Base-by-base conservation (phyloP, 305 asterid species). In the Fraxinus baroniana region DNA sequence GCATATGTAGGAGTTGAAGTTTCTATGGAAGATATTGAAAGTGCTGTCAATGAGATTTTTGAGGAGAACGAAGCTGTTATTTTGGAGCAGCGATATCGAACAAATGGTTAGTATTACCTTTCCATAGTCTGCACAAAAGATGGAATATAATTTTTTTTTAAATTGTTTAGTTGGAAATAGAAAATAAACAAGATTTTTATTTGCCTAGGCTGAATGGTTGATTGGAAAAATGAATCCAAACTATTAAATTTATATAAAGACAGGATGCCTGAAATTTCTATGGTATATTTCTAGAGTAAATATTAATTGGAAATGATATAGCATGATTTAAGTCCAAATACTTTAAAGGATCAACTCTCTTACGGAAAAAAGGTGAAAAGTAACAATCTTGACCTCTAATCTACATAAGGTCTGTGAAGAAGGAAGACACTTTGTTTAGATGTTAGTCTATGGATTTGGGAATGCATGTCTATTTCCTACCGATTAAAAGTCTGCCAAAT, bases 81-180 rank as follows among this genome's bases (percentile, higher is more conserved):
- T 79, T 10, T 92, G 83, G 98, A 93, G 91, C 94, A 92, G 89
- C 95, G 98, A 3, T 94, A 95, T 84, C 90, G 97, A 18, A 93
- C 93, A 76, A 92, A 91, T 85, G 98, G 99, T 95, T 71, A 33
- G 95, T 84, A 68, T 55, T 85, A 60, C 84, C 39, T 84, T 80
- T 79, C 73, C 37, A 5, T 46, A 74, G 35, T 79, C 46, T 46
- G 39, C 22, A 30, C 74, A 68, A 26, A 66, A 68, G 18, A 26
- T 13, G 39, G 74, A 28, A 28, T 15, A 49, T 4, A 49, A 49
- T 3, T 49, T 49, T 44, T 10, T 15, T 10, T 41, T 2, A 49
- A 49, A 15, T 15, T 49, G 18, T 46, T 46, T 46, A 13, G 7
- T 46, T 46, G 20, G 39, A 68, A 68, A 66, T 26, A 66, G 41